These are phyloP conservation scores for Persicaria maculosa DNA, from an alignment of 148 eudicot species.

Conservation along the genomic window DNA sequence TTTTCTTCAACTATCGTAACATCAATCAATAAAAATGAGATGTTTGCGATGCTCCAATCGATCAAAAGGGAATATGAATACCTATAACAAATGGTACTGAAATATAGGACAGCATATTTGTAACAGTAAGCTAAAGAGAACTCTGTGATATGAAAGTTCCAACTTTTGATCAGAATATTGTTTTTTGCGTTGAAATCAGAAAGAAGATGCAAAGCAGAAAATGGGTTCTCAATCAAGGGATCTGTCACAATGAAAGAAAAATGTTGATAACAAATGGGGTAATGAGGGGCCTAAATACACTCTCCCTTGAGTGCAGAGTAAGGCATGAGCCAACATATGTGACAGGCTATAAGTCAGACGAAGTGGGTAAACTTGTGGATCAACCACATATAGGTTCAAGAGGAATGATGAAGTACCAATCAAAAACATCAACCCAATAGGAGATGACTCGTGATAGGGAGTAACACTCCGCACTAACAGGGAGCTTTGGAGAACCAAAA, in stretches of 20 bases:
- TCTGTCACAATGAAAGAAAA: not conserved
- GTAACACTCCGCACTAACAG: too few relatives aligned
- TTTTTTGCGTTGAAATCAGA: slow-evolving; percentile 4
- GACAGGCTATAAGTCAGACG: not conserved
- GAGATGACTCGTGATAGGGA: not conserved
- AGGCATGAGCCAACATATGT: not conserved
- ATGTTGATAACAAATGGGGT: not conserved
- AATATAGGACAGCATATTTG: not conserved
- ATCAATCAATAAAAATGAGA: not conserved
- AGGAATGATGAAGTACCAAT: too few relatives aligned
- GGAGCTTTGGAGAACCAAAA: not conserved
- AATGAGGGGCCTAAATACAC: not conserved
- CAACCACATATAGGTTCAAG: too few relatives aligned
- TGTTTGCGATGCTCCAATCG: not conserved
- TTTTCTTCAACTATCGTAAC: not conserved
- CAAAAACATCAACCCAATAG: not conserved
- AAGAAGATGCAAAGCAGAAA: not conserved
- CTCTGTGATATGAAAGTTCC: not conserved
- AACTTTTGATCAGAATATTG: slow-evolving; percentile 5
- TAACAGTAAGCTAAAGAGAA: not conserved
- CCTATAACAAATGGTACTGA: not conserved
- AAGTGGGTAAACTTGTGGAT: too few relatives aligned
- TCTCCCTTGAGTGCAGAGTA: too few relatives aligned
- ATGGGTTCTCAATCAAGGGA: slow-evolving; percentile 7
- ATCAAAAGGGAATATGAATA: not conserved